Evolutionary conservation across 192 early-diverging fungal species (phyloP), one percentile per base, ranked within the genome.

Genomic region (Cladochytrium replicatum): DNA sequence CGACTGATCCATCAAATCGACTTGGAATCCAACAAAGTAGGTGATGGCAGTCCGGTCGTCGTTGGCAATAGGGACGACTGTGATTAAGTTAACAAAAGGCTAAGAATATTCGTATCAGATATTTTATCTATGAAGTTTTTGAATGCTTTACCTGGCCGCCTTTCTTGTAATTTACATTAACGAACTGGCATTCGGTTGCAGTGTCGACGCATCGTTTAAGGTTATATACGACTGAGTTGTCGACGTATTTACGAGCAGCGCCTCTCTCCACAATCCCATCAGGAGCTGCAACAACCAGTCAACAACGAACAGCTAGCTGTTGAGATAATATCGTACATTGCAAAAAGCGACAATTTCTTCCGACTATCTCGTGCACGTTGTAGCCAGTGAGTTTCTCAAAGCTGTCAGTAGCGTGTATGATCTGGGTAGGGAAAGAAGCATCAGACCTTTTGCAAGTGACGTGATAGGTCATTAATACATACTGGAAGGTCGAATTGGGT

Each of bases 41-140:
- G 65, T 58, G 0, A 4, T 24, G 1, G 67, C 63, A 2, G 67
- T 63, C 40, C 19, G 29, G n/a, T 23, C 49, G 8, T 74, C 67
- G 2, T 60, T 23, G 39, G 23, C 38, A 7, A 82, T 61, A 0
- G 80, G 80, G n/a, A 82, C 69, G n/a, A 81, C 58, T 0, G 80
- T 82, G 15, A 82, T 52, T 2, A 78, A 58, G 47, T 82, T 82
- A 1, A 82, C 64, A 59, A 82, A 82, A 4, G 80, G 68, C 71
- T 61, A 32, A 13, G 38, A 3, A 32, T 21, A 32, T 21, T 15
- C 6, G 27, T 5, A 50, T 47, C 11, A 22, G n/a, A n/a, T n/a
- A n/a, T n/a, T n/a, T n/a, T n/a, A n/a, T n/a, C n/a, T n/a, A n/a
- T n/a, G n/a, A n/a, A n/a, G n/a, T n/a, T n/a, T n/a, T n/a, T n/a